phyloP scores from a whole-genome alignment of 768 basidiomycete species.

The Neoboletus brunneissimus region DNA sequence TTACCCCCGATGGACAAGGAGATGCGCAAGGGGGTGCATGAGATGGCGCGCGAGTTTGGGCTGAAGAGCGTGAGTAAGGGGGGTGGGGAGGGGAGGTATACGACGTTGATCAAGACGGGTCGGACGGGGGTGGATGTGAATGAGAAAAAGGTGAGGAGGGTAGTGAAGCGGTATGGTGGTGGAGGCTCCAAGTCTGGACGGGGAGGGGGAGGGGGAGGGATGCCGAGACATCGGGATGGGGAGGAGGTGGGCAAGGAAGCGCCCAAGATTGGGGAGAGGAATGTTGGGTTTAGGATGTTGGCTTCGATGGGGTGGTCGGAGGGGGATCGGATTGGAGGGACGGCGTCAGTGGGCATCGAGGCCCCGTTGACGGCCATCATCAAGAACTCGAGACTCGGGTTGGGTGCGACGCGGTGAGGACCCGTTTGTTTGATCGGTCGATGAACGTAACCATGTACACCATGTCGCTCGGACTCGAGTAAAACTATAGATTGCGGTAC shows the following conservation, averaged over 20 bases:
- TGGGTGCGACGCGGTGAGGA: conserved; percentile 55
- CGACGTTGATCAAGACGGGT: conserved; percentile 69
- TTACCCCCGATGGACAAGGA: conserved; percentile 79
- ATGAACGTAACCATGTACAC: background rate
- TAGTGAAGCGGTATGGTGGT: conserved; percentile 35
- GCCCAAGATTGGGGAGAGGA: conserved; percentile 74
- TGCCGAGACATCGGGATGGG: conserved; percentile 69
- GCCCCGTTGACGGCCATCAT: conserved; percentile 79
- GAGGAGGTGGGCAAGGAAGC: conserved; percentile 88
- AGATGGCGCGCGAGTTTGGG: conserved; percentile 74
- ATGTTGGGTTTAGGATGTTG: conserved; percentile 86
- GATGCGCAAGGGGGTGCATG: conserved; percentile 70
- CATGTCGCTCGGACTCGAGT: background rate
- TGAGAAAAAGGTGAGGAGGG: conserved; percentile 56
- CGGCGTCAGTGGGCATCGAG: conserved; percentile 56
- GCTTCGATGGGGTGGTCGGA: conserved; percentile 91
- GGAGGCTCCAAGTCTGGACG: background rate
- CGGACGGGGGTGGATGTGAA: conserved; percentile 59
- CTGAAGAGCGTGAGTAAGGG: conserved; percentile 80
- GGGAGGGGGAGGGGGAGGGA: background rate
- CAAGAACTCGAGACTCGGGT: conserved; percentile 80
- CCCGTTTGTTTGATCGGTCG: background rate
- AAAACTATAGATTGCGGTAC: conserved; percentile 4
- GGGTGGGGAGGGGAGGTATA: conserved; percentile 65
- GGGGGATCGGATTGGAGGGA: conserved; percentile 71